These are phyloP conservation scores for Neurospora terricola DNA, from an alignment of 495 filamentous ascomycete species.

Conservation along the genomic window DNA sequence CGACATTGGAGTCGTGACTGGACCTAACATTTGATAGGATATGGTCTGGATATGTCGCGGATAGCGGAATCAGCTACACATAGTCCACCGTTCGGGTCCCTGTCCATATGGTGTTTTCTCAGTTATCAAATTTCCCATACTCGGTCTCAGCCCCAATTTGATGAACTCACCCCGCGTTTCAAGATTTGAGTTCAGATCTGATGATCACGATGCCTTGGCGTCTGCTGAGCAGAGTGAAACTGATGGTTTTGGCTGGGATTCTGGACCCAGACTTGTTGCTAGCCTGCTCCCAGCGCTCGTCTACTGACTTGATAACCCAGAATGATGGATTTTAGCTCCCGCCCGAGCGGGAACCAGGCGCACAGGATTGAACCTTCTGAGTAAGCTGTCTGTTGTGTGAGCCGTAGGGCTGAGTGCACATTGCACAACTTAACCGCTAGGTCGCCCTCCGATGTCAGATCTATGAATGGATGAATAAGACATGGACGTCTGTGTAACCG, in stretches of 20 bases:
- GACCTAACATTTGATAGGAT: not conserved
- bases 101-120: not conserved
- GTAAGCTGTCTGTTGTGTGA: not conserved
- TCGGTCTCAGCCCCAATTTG: not conserved
- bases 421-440: not conserved
- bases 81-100: not conserved
- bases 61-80: not conserved
- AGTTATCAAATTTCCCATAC: not conserved
- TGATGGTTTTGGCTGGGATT: not conserved
- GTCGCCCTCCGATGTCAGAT: not conserved
- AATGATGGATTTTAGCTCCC: not conserved
- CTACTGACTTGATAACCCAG: not conserved
- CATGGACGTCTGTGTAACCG: not conserved
- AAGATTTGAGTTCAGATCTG: not conserved
- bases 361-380: not conserved
- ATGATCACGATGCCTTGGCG: not conserved
- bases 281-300: not conserved
- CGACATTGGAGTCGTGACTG: not conserved
- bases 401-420: not conserved
- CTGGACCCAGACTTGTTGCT: not conserved
- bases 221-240: not conserved
- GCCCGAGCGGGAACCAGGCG: not conserved
- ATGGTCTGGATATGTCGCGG: not conserved
- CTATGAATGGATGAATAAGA: not conserved
- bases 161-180: not conserved